phyloP scores from a whole-genome alignment of 1,284 basidiomycete species.

The Pascua guehoae region DNA sequence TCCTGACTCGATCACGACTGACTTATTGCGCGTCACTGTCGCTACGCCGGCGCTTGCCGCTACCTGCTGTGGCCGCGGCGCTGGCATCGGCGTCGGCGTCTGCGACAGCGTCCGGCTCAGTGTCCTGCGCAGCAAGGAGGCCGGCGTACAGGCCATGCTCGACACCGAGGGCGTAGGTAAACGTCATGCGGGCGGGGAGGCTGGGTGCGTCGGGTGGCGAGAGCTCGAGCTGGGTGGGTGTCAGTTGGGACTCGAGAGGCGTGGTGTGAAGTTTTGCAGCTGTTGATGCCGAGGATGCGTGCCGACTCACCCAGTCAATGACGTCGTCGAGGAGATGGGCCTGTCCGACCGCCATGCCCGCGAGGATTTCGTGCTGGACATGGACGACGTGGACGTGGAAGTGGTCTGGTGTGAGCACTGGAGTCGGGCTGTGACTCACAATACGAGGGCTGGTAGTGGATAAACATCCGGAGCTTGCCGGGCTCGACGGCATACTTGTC shows the following conservation, averaged over 20 bases:
- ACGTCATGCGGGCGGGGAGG: conserved; percentile 63
- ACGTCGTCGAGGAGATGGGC: conserved; percentile 91
- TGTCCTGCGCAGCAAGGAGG: background rate
- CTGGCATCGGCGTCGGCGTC: background rate
- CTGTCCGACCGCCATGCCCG: conserved; percentile 80
- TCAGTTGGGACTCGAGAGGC: conserved; percentile 1
- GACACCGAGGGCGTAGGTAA: conserved; percentile 77
- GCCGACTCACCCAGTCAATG: conserved; percentile 66
- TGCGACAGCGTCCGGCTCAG: background rate
- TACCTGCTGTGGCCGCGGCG: conserved; percentile 5
- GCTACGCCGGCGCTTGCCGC: conserved; percentile 2
- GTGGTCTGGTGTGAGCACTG: conserved; percentile 61
- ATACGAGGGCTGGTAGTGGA: conserved; percentile 96
- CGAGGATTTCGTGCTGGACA: conserved; percentile 60
- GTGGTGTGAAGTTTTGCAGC: background rate
- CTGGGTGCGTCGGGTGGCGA: conserved; percentile 47
- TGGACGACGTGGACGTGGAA: conserved; percentile 94
- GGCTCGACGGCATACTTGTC: conserved; percentile 65
- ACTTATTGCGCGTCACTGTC: conserved; percentile 4
- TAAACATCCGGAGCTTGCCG: conserved; percentile 69
- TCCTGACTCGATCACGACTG: conserved; percentile 6
- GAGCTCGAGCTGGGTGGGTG: conserved; percentile 62
- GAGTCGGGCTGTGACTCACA: conserved; percentile 58
- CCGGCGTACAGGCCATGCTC: conserved; percentile 64
- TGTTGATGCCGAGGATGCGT: background rate